Percentiles rank a stretch among this genome's conserved stretches.
These are phyloP conservation scores for Ramichloridium luteum DNA, from an alignment of 2,329 filamentous ascomycete species.

Conservation along the genomic window DNA sequence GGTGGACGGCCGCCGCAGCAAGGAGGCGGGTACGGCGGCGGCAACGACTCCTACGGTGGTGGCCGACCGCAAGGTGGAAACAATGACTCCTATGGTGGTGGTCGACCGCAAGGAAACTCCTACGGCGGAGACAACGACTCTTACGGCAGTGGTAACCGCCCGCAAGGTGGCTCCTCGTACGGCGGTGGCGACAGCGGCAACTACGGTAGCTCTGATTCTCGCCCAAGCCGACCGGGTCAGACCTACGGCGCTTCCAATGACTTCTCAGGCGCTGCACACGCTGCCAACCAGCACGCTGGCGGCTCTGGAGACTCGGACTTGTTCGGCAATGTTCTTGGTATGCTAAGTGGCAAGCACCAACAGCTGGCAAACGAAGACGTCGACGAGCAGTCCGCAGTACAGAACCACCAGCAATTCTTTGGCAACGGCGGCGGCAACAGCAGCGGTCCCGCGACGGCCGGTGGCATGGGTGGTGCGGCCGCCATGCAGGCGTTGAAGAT, in stretches of 20 bases:
- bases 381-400: slow-evolving; percentile 55
- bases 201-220: background rate
- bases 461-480: slow-evolving; percentile 52
- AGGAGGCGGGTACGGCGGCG: slow-evolving; percentile 12
- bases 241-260: slow-evolving; percentile 34
- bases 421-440: slow-evolving; percentile 35
- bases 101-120: slow-evolving; percentile 4
- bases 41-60: slow-evolving; percentile 11
- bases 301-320: slow-evolving; percentile 37
- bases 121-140: slow-evolving; percentile 12
- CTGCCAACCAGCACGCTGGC: slow-evolving; percentile 45
- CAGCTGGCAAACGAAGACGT: slow-evolving; percentile 40
- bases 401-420: slow-evolving; percentile 66
- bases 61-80: slow-evolving; percentile 9
- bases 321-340: slow-evolving; percentile 45
- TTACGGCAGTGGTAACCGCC: slow-evolving; percentile 9
- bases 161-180: slow-evolving; percentile 29
- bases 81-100: slow-evolving; percentile 3
- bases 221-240: background rate
- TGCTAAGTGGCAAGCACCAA: slow-evolving; percentile 43
- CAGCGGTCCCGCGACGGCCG: slow-evolving; percentile 33
- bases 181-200: slow-evolving; percentile 25
- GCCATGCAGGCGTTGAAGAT: slow-evolving; percentile 72
- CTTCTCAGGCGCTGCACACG: slow-evolving; percentile 40
- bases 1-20: slow-evolving; percentile 5